Conservation (phyloP, 768 basidiomycete species). For the Lyophyllum shimeji region DNA sequence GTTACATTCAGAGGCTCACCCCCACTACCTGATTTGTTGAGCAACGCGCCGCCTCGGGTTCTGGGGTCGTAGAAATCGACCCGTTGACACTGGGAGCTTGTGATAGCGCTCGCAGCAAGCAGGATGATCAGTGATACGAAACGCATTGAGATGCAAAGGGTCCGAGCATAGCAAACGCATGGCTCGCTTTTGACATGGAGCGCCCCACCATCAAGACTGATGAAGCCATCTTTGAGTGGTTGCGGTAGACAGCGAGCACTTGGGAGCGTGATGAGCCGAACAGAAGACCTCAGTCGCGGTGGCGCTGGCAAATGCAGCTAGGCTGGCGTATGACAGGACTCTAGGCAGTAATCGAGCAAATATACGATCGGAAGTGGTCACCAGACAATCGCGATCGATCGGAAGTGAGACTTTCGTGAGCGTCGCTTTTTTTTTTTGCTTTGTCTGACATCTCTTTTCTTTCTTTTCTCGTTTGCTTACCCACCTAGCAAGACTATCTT, state of each 20-base stretch:
- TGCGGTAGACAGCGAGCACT: not conserved
- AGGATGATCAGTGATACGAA: not conserved
- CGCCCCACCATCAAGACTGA: not conserved
- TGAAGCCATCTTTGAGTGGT: not conserved
- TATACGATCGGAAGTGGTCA: not conserved
- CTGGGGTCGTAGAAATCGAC: constrained; percentile 24
- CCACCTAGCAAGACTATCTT: not conserved
- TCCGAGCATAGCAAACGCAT: not conserved
- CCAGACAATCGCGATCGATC: not conserved
- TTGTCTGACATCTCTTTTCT: not conserved
- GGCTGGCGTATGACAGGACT: not conserved
- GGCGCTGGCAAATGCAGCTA: not conserved
- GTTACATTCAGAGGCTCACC: constrained; percentile 31
- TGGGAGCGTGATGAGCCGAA: too few relatives aligned
- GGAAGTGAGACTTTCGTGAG: not conserved
- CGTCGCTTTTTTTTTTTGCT: not conserved
- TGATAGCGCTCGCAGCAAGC: not conserved
- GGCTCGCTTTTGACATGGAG: not conserved
- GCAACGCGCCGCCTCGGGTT: constrained; percentile 18
- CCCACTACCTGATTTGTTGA: constrained; percentile 23
- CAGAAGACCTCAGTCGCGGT: not conserved
- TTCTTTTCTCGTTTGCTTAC: not conserved
- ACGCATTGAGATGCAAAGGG: not conserved
- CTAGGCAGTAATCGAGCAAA: not conserved
- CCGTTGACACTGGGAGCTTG: not conserved